Conservation (phyloP, 768 basidiomycete species). For the Termitomyces sp. region DNA sequence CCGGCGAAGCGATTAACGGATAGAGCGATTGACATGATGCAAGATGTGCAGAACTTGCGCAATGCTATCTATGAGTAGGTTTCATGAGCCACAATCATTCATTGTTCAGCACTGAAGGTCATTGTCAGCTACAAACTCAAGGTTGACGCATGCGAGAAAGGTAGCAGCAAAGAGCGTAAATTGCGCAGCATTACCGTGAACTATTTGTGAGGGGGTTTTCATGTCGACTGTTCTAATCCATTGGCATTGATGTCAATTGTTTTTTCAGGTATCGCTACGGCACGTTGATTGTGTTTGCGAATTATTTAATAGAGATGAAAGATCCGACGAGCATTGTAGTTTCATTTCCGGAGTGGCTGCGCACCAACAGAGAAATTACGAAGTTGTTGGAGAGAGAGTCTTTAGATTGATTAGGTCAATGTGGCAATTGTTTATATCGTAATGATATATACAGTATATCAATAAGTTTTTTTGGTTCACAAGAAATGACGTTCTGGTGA, state of each 20-base stretch:
- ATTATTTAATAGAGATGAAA: constrained; percentile 80
- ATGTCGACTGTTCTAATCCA: background rate
- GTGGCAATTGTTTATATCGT: background rate
- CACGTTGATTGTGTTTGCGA: constrained; percentile 88
- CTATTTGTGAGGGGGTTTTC: constrained; percentile 58
- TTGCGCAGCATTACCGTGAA: constrained; percentile 76
- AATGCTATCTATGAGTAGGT: constrained; percentile 92
- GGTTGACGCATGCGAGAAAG: constrained; percentile 75
- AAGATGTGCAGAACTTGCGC: constrained; percentile 94
- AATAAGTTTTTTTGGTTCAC: background rate
- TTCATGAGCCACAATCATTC: background rate
- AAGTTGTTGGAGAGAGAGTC: constrained; percentile 63
- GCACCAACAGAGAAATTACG: constrained; percentile 79
- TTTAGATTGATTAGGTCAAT: background rate
- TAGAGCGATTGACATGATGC: constrained; percentile 85
- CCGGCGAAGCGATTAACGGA: constrained; percentile 88
- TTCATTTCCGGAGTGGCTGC: constrained; percentile 80
- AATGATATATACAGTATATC: no score
- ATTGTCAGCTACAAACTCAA: constrained; percentile 80
- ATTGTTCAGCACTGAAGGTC: background rate
- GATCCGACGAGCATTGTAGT: constrained; percentile 27
- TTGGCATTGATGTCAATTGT: background rate
- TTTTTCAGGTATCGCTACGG: constrained; percentile 74
- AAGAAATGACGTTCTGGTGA: background rate
- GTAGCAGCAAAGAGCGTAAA: constrained; percentile 71